These are phyloP conservation scores for Cladophialophora carrionii DNA, from an alignment of 2,329 filamentous ascomycete species.

Conservation along the genomic window DNA sequence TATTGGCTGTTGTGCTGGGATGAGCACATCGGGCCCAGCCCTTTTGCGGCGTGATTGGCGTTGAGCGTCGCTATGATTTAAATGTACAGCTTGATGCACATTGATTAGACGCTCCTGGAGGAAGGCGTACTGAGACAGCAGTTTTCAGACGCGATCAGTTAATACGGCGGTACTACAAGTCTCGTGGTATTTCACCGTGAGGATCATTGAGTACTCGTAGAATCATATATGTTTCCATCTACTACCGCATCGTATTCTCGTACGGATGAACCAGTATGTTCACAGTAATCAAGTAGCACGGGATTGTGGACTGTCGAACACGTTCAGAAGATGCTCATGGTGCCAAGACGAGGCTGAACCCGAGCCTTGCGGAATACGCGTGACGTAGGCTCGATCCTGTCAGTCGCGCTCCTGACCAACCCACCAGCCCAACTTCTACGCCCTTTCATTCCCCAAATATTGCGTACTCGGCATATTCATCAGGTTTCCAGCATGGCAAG, in stretches of 20 bases:
- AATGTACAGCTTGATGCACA: slow-evolving; percentile 17
- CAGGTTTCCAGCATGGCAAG: slow-evolving; percentile 26
- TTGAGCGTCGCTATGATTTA: neutral
- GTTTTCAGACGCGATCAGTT: neutral
- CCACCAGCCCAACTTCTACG: neutral
- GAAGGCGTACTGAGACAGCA: neutral
- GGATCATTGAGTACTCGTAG: too few relatives aligned
- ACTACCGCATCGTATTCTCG: too few relatives aligned
- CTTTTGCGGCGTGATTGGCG: slow-evolving; percentile 11
- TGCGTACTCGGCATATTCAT: slow-evolving; percentile 2
- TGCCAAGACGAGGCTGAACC: slow-evolving; percentile 16
- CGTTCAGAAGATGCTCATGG: neutral
- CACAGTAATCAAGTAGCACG: too few relatives aligned
- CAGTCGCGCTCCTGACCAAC: neutral
- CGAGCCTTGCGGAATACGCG: slow-evolving; percentile 16
- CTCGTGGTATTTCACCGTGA: too few relatives aligned
- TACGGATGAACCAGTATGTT: too few relatives aligned
- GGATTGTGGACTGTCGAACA: too few relatives aligned
- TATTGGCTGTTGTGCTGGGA: slow-evolving; percentile 81
- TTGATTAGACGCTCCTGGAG: neutral
- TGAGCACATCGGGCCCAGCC: slow-evolving; percentile 11
- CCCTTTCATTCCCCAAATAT: neutral
- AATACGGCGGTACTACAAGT: neutral
- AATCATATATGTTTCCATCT: too few relatives aligned
- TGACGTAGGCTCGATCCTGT: neutral